A percentile compares a stretch with the other conserved stretches of the same genome.
phyloP scores from a whole-genome alignment of 2,329 filamentous ascomycete genomes.

The Rachicladosporium sp. region DNA sequence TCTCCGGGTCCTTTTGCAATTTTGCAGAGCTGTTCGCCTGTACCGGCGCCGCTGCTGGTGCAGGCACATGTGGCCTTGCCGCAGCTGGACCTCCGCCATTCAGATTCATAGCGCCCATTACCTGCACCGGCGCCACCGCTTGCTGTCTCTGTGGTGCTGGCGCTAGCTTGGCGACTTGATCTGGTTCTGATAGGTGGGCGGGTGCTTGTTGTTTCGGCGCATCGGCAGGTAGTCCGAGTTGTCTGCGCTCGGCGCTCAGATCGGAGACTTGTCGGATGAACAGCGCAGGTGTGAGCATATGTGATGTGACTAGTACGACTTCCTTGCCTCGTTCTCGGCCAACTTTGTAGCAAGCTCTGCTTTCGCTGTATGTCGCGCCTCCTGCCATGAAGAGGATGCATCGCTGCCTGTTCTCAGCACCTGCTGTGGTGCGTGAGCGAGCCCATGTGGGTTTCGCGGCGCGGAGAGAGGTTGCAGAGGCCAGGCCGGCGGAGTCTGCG shows the following conservation, averaged over 20 bases:
- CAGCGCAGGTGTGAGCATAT: slow-evolving; percentile 78
- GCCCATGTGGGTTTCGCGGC: slow-evolving; percentile 95
- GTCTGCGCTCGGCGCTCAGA: slow-evolving; percentile 60
- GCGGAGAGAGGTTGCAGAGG: slow-evolving; percentile 55
- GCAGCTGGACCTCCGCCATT: slow-evolving; percentile 16
- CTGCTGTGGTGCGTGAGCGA: slow-evolving; percentile 52
- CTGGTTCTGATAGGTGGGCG: slow-evolving; percentile 70
- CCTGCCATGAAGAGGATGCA: slow-evolving; percentile 92
- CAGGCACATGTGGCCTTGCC: neutral
- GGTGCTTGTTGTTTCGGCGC: slow-evolving; percentile 71
- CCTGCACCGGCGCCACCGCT: slow-evolving; percentile 34
- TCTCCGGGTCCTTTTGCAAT: slow-evolving; percentile 43
- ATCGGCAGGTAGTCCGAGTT: slow-evolving; percentile 70
- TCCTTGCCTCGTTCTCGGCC: slow-evolving; percentile 62
- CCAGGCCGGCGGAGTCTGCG: slow-evolving; percentile 44
- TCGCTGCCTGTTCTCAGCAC: slow-evolving; percentile 72
- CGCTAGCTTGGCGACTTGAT: slow-evolving; percentile 42
- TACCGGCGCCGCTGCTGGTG: slow-evolving; percentile 15
- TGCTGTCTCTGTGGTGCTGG: slow-evolving; percentile 33
- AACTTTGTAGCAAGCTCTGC: slow-evolving; percentile 78
- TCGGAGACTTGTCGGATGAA: slow-evolving; percentile 77
- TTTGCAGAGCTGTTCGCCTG: slow-evolving; percentile 21
- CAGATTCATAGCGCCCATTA: slow-evolving; percentile 46
- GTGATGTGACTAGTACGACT: slow-evolving; percentile 76
- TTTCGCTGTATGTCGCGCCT: slow-evolving; percentile 86